These are phyloP conservation scores for Chromera velia DNA, from an alignment of 73 alveolate genomes.

Conservation along the genomic window DNA sequence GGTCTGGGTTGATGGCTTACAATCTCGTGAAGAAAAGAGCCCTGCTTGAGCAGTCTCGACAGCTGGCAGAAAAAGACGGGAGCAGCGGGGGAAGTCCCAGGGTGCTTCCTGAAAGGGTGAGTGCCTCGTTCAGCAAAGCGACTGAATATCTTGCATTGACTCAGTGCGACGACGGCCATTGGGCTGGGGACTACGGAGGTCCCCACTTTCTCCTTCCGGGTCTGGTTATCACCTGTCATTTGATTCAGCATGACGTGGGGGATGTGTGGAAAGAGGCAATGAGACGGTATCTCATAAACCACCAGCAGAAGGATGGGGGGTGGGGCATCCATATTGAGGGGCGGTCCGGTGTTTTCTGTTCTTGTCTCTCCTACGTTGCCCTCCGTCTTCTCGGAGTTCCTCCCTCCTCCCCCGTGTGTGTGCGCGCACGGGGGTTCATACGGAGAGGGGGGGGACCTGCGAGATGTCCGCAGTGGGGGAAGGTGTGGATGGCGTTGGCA, in stretches of 20 bases:
- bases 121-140: slow-evolving; percentile 12
- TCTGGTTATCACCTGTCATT: too few relatives aligned
- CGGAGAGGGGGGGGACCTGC: slow-evolving; percentile 31
- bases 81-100: too few relatives aligned
- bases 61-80: too few relatives aligned
- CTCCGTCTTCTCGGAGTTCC: too few relatives aligned
- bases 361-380: slow-evolving; percentile 27
- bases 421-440: too few relatives aligned
- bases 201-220: slow-evolving; percentile 39
- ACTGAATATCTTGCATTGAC: slow-evolving; percentile 6
- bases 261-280: too few relatives aligned
- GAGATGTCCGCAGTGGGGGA: slow-evolving; percentile 30
- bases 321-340: slow-evolving; percentile 34
- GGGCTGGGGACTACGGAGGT: slow-evolving; percentile 47
- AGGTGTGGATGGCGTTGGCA: slow-evolving; percentile 24
- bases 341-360: slow-evolving; percentile 23
- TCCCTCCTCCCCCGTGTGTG: too few relatives aligned
- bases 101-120: too few relatives aligned
- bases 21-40: too few relatives aligned
- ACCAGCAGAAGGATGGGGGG: slow-evolving; percentile 37
- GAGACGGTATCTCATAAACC: slow-evolving; percentile 18
- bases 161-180: slow-evolving; percentile 35
- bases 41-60: too few relatives aligned
- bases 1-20: too few relatives aligned
- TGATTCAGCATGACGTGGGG: too few relatives aligned